phyloP scores from a whole-genome alignment of 2,329 filamentous ascomycete genomes.

The Arthrobotrys megalospora region DNA sequence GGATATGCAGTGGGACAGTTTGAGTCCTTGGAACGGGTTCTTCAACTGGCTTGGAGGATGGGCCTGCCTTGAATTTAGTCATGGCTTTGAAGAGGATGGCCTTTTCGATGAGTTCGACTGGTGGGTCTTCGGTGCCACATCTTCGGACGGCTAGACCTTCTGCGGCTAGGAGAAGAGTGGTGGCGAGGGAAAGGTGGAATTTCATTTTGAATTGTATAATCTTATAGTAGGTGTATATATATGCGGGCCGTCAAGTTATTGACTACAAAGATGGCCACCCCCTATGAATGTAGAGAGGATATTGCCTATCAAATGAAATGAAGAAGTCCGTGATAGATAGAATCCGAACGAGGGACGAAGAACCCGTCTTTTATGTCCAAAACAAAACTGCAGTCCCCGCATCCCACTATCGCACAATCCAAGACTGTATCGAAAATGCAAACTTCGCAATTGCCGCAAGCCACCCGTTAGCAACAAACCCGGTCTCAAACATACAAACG shows the following conservation, averaged over 20 bases:
- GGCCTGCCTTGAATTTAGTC: conserved; percentile 15
- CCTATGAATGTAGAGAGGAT: too few species aligned
- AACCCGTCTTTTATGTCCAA: conserved; percentile 4
- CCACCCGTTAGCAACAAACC: not conserved
- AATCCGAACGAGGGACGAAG: not conserved
- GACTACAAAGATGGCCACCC: too few species aligned
- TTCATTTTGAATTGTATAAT: conserved; percentile 19
- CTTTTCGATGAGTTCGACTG: conserved; percentile 22
- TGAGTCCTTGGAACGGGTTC: conserved; percentile 1
- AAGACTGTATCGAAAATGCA: not conserved
- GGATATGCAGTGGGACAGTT: conserved; percentile 30
- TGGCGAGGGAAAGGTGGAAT: conserved; percentile 1
- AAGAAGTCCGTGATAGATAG: too few species aligned
- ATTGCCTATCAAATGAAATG: too few species aligned
- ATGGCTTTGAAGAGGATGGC: conserved; percentile 23
- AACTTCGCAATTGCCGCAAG: conserved; percentile 5
- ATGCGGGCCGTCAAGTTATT: too few species aligned
- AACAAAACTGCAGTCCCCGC: not conserved
- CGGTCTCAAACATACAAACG: not conserved
- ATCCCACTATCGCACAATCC: not conserved
- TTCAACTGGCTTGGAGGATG: not conserved
- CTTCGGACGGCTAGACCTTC: conserved; percentile 10
- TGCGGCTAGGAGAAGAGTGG: conserved; percentile 7
- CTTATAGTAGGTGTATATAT: not conserved
- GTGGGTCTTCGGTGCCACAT: conserved; percentile 27